Base-by-base conservation (phyloP, 305 asterid species). In the Ilex paraguariensis region DNA sequence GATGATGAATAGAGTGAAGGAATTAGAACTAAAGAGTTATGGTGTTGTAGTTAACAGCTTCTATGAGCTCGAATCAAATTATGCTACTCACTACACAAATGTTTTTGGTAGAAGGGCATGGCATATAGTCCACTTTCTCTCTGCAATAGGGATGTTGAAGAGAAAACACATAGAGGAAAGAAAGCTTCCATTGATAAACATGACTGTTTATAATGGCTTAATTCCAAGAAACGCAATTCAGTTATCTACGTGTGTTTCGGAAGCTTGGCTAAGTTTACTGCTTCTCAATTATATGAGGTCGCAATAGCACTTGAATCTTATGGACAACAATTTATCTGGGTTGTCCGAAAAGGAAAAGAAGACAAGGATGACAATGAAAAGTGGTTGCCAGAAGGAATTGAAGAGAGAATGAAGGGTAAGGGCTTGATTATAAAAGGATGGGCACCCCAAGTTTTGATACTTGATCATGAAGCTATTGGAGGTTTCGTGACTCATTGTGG, bases 201-300 rank as follows among this genome's bases (percentile, higher is more conserved):
- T 44, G 83, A 74, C 52, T 82, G 87, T 69, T 49, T 80, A 48
- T 45, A 69, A 0, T 84, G 95, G 95, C 82, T 84, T 21, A 75
- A 81, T 21, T 79, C 78, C 7, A 79, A 64, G 77, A 55, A 31
- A 32, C 78, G 67, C 3, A 67, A 72, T 40, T 77, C 81, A 0
- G 79, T 77, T 5, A 64, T 75, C 1, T 81, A 72, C 44, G 15
- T 75, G 42, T 72, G 77, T 62, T 77, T 81, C 21, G 83, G 83
- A 14, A 68, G 77, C 70, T 39, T 64, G 61, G 75, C 54, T 2
- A 59, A 31, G 3, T 78, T 78, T 60, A 68, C 64, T 12, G 16
- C 36, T 2, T 7, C 58, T 1, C 76, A 75, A 33, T 5, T 75
- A 30, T 31, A 12, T 2, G 76, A 75, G 51, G 57, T 68, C 6